A percentile compares a stretch with the other conserved stretches of the same genome.
Evolutionary conservation across 1,284 basidiomycete species (phyloP).

Genomic region (Leccinum insigne): DNA sequence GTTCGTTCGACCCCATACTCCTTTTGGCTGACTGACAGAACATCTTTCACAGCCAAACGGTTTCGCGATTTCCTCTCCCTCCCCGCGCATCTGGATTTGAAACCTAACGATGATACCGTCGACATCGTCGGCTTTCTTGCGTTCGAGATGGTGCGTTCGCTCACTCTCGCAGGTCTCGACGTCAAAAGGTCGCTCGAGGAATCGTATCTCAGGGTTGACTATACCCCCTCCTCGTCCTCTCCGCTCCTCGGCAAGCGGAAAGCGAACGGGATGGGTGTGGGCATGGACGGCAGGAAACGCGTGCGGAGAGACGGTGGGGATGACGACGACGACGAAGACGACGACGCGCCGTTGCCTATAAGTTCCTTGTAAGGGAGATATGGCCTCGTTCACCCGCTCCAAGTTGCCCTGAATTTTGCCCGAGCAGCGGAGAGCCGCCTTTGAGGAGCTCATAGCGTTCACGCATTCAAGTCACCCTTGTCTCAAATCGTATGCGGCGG

Average conservation of each 20-base stretch:
- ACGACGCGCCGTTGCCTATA: slow-evolving; percentile 58
- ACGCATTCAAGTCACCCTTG: slow-evolving; percentile 25
- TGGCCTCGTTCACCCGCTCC: not conserved
- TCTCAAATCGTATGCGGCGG: slow-evolving; percentile 57
- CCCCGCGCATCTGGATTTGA: slow-evolving; percentile 86
- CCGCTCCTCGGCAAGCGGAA: slow-evolving; percentile 74
- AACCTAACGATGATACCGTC: slow-evolving; percentile 93
- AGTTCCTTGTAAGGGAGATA: slow-evolving; percentile 51
- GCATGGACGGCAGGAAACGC: slow-evolving; percentile 55
- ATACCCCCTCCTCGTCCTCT: slow-evolving; percentile 42
- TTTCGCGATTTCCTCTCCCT: slow-evolving; percentile 97
- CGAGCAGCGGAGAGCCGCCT: slow-evolving; percentile 25
- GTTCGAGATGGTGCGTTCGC: too few relatives aligned
- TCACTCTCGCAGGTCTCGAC: slow-evolving; percentile 79
- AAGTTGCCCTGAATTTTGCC: slow-evolving; percentile 6
- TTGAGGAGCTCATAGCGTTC: slow-evolving; percentile 30
- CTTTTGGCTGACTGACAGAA: not conserved
- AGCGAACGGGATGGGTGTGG: slow-evolving; percentile 35
- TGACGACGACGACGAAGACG: slow-evolving; percentile 52
- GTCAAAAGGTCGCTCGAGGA: slow-evolving; percentile 76
- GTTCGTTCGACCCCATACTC: slow-evolving; percentile 37
- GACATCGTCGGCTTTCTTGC: slow-evolving; percentile 90
- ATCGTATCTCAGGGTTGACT: slow-evolving; percentile 45
- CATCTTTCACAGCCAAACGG: slow-evolving; percentile 67
- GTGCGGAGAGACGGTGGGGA: slow-evolving; percentile 50